These are phyloP conservation scores for Amoebophrya sp. DNA, from an alignment of 169 alveolate genomes.

Conservation along the genomic window DNA sequence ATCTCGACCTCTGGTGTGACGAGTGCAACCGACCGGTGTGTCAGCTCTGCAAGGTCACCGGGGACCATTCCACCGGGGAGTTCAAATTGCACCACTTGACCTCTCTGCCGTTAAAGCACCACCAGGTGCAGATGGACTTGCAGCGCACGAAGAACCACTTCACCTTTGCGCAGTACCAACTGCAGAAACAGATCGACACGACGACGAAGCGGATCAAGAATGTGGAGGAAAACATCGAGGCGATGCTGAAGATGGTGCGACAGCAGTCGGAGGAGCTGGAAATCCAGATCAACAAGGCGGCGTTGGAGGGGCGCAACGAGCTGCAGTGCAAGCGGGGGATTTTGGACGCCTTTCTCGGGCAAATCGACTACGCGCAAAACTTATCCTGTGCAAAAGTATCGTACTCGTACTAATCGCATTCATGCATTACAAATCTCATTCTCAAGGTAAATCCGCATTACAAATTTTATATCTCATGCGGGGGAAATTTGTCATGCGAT, in stretches of 20 bases:
- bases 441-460: no score
- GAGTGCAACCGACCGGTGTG: background rate
- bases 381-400: no score
- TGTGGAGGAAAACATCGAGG: conserved; percentile 4
- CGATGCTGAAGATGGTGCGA: background rate
- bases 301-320: background rate
- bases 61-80: background rate
- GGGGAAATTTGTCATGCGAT: no score
- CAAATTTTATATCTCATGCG: no score
- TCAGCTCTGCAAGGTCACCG: background rate
- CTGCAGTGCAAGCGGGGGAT: conserved; percentile 6
- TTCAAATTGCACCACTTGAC: background rate
- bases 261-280: background rate
- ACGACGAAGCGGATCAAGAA: background rate
- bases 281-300: background rate
- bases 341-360: background rate
- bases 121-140: background rate
- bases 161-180: background rate
- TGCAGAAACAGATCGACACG: background rate
- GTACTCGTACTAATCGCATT: no score
- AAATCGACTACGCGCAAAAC: conserved; percentile 2
- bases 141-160: background rate
- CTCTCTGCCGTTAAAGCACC: background rate
- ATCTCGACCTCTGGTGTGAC: background rate
- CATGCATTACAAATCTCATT: no score